These are phyloP conservation scores for Ochetophila trinervis DNA, from an alignment of 306 rosid genomes.

Conservation along the genomic window DNA sequence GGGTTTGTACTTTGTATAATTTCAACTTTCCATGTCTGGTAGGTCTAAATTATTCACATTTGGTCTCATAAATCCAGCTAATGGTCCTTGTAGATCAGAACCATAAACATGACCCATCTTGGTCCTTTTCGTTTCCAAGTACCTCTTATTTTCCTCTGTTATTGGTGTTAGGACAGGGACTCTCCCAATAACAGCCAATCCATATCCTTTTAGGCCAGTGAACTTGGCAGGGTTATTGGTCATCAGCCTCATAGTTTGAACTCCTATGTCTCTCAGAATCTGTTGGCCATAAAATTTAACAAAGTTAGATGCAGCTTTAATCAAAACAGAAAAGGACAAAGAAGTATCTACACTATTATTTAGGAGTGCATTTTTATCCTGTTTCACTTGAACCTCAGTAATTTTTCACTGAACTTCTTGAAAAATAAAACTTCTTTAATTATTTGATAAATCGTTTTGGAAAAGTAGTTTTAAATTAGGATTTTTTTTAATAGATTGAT, in stretches of 20 bases:
- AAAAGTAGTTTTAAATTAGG: too few relatives aligned
- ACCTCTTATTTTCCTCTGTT: constrained; percentile 65
- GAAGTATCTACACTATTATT: too few relatives aligned
- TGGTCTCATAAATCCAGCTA: constrained; percentile 35
- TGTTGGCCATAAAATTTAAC: constrained; percentile 13
- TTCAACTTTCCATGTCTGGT: background rate
- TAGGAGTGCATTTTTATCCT: too few relatives aligned
- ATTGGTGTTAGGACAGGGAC: constrained; percentile 80
- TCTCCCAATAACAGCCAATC: constrained; percentile 73
- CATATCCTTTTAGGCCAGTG: constrained; percentile 70
- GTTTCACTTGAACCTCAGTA: too few relatives aligned
- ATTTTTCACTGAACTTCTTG: too few relatives aligned
- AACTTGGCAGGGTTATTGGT: constrained; percentile 90
- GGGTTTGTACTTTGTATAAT: constrained; percentile 13
- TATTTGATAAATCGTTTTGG: too few relatives aligned
- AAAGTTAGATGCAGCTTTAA: background rate
- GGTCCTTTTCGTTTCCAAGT: constrained; percentile 76
- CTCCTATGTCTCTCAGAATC: constrained; percentile 78
- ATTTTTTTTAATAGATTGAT: too few relatives aligned
- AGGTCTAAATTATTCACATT: constrained; percentile 27
- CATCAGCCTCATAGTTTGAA: constrained; percentile 74
- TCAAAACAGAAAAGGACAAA: too few relatives aligned
- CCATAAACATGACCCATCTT: constrained; percentile 92
- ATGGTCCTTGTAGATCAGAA: constrained; percentile 56
- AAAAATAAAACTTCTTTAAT: too few relatives aligned